A percentile compares a stretch with the other conserved stretches of the same genome.
phyloP scores from a whole-genome alignment of 2,329 filamentous ascomycete genomes.

The Diaporthe batatas region DNA sequence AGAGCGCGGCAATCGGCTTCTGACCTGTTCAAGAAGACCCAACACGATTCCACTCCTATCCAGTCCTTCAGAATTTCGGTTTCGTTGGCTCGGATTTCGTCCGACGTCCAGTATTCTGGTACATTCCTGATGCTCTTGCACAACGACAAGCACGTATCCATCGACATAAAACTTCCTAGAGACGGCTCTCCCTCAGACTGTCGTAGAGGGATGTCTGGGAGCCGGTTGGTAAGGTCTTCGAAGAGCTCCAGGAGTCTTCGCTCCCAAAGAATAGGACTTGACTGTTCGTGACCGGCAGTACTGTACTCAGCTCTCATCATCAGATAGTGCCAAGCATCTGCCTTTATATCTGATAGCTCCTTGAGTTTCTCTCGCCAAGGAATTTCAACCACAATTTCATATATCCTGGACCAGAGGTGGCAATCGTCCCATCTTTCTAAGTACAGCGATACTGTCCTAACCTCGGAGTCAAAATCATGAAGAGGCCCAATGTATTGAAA shows the following conservation, averaged over 20 bases:
- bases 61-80: neutral
- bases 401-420: neutral
- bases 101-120: neutral
- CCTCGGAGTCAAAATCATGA: neutral
- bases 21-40: slow-evolving; percentile 4
- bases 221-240: neutral
- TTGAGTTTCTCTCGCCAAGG: neutral
- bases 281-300: neutral
- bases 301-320: neutral
- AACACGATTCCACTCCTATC: slow-evolving; percentile 2
- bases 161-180: neutral
- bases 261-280: neutral
- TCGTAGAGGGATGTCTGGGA: neutral
- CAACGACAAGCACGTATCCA: neutral
- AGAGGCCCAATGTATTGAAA: neutral
- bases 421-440: neutral
- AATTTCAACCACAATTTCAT: neutral
- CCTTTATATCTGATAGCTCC: neutral
- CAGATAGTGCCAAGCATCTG: neutral
- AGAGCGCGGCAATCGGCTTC: neutral
- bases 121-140: neutral
- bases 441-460: neutral
- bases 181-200: neutral
- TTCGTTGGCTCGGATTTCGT: neutral
- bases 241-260: neutral